These are phyloP conservation scores for Stropharia rugosoannulata DNA, from an alignment of 768 basidiomycete species.

Conservation along the genomic window DNA sequence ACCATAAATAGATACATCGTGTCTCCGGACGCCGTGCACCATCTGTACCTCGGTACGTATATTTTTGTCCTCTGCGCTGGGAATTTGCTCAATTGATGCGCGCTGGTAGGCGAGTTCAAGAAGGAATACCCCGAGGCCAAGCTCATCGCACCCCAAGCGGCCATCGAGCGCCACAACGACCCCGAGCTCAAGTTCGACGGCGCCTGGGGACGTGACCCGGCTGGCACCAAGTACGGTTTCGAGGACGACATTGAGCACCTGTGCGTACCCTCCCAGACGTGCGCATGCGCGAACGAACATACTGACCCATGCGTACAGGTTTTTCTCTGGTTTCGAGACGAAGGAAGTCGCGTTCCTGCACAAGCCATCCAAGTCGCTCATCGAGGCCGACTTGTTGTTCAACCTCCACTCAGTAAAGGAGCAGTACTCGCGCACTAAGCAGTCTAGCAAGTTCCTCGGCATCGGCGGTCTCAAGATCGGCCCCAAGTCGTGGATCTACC, in stretches of 20 bases:
- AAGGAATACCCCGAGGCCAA: conserved; percentile 70
- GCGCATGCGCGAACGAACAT: too few species aligned
- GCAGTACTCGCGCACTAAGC: conserved; percentile 52
- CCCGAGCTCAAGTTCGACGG: conserved; percentile 61
- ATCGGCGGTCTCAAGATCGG: conserved; percentile 25
- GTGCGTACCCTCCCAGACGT: conserved; percentile 20
- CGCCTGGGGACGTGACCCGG: conserved; percentile 63
- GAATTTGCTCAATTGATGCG: neutral
- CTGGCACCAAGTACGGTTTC: conserved; percentile 70
- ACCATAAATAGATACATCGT: conserved; percentile 8
- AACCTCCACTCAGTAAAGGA: conserved; percentile 74
- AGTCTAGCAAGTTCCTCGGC: conserved; percentile 20
- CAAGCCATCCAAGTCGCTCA: conserved; percentile 62
- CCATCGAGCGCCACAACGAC: conserved; percentile 48
- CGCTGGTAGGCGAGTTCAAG: conserved; percentile 55
- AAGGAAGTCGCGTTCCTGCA: conserved; percentile 88
- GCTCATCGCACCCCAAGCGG: conserved; percentile 65
- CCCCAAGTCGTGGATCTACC: conserved; percentile 35
- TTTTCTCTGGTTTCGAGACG: conserved; percentile 69
- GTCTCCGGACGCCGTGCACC: conserved; percentile 8
- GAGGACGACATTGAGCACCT: conserved; percentile 66
- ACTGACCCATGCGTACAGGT: conserved; percentile 33
- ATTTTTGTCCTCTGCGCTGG: neutral
- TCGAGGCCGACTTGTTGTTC: conserved; percentile 82
- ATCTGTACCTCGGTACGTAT: conserved; percentile 7